These are phyloP conservation scores for Alternaria dauci DNA, from an alignment of 2,329 filamentous ascomycete genomes.

Conservation along the genomic window DNA sequence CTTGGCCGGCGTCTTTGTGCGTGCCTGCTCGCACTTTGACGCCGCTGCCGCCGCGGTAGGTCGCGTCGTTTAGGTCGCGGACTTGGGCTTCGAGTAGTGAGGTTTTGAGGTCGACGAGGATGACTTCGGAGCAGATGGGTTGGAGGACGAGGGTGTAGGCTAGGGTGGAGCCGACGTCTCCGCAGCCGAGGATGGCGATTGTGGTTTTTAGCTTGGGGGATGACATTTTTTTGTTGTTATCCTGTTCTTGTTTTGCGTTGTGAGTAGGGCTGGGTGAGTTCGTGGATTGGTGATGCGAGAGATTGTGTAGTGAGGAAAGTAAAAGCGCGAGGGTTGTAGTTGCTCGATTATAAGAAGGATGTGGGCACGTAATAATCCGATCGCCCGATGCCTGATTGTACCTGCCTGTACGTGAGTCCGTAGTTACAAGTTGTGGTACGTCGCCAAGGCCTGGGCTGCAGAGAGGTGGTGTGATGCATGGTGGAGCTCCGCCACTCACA, in stretches of 20 bases:
- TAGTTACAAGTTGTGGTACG: slow-evolving; percentile 7
- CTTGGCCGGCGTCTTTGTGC: slow-evolving; percentile 60
- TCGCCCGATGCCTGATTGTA: slow-evolving; percentile 15
- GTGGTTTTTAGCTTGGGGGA: slow-evolving; percentile 45
- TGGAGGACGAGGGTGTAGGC: slow-evolving; percentile 62
- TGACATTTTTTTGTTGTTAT: slow-evolving; percentile 19
- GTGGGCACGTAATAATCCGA: background rate
- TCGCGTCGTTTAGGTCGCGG: slow-evolving; percentile 62
- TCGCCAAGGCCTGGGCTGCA: slow-evolving; percentile 31
- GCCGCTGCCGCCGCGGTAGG: slow-evolving; percentile 55
- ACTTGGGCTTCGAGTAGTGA: slow-evolving; percentile 60
- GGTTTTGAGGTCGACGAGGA: slow-evolving; percentile 63
- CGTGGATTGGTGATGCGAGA: background rate
- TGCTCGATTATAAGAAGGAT: background rate
- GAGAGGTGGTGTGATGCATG: slow-evolving; percentile 29
- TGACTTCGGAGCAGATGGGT: slow-evolving; percentile 60
- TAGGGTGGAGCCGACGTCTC: slow-evolving; percentile 61
- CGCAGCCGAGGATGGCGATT: slow-evolving; percentile 62
- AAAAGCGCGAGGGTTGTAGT: background rate
- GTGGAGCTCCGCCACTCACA: slow-evolving; percentile 16
- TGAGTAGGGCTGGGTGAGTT: background rate
- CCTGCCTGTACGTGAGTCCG: background rate
- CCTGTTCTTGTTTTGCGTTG: background rate
- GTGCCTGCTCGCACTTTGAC: slow-evolving; percentile 57
- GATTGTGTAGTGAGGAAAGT: background rate